A percentile compares a stretch with the other conserved stretches of the same genome.
Evolutionary conservation across 805 yeast genomes (phyloP).

Genomic region (Sugiyamaella chiloensis): DNA sequence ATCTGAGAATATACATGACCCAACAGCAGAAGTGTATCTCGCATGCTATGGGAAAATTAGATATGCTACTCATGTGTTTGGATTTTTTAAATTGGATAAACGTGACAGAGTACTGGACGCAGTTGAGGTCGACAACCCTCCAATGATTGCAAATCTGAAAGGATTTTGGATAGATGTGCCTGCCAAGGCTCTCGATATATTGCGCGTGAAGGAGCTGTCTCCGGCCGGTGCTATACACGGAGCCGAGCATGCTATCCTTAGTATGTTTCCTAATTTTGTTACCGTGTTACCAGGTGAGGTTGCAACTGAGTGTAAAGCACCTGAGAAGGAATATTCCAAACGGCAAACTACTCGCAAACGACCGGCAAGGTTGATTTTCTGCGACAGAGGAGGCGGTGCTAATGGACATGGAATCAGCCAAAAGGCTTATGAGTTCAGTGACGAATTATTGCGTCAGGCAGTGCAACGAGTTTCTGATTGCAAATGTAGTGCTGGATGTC

Average conservation of each 20-base stretch:
- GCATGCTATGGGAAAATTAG: conserved; percentile 68
- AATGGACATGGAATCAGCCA: conserved; percentile 73
- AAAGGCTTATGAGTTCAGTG: conserved; percentile 76
- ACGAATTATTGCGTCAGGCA: conserved; percentile 56
- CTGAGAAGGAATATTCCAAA: conserved; percentile 88
- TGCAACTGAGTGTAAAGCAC: conserved; percentile 93
- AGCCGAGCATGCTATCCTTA: conserved; percentile 86
- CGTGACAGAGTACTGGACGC: conserved; percentile 82
- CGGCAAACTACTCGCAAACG: conserved; percentile 68
- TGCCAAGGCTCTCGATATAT: conserved; percentile 51
- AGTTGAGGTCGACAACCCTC: conserved; percentile 88
- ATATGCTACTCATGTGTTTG: conserved; percentile 79
- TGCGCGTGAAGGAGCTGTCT: conserved; percentile 56
- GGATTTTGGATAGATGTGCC: conserved; percentile 96
- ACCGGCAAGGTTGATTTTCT: conserved; percentile 83
- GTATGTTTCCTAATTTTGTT: conserved; percentile 68
- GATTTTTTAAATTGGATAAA: conserved; percentile 83
- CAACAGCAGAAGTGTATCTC: conserved; percentile 1
- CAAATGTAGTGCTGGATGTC: conserved; percentile 62
- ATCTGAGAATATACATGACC: conserved; percentile 5
- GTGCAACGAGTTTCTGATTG: conserved; percentile 60
- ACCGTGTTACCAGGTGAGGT: conserved; percentile 67
- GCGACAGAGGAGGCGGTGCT: conserved; percentile 76
- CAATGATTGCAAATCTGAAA: conserved; percentile 60
- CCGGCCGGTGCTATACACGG: conserved; percentile 95